Base-by-base conservation (phyloP, 176 grass and related monocot genomes). In the Hyparrhenia diplandra region DNA sequence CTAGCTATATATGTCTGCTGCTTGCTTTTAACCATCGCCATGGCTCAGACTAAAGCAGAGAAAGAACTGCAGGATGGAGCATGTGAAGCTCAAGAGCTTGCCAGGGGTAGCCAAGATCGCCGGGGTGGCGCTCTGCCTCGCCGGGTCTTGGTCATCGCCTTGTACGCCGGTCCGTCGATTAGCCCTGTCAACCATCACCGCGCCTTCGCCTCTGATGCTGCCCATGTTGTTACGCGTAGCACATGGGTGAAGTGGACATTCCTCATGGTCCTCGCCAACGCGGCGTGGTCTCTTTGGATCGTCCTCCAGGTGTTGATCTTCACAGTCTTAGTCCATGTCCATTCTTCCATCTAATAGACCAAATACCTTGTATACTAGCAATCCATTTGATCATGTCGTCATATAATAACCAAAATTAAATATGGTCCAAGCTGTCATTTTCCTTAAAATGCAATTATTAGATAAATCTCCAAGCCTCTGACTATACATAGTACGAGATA, bases 231-330 rank as follows among this genome's bases (percentile, higher is more conserved):
- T 25, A 62, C 57, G 8, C 17, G 64, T 3, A 32, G 30, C 17
- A 7, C 64, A 1, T 92, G 87, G 93, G 70, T 88, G 45, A 81
- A 81, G 77, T 88, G 88, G 16, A 86, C 85, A 2, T 92, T 96
- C 25, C 71, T 96, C 4, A 70, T 96, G 23, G 45, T 96, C 28
- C 30, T 88, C 20, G 73, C 82, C n/a, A 88, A 83, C 57, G 8
- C 55, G 10, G 52, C 76, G 6, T 96, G 80, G 76, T 90, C 88
- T 1, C 5, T 96, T 8, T 96, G 85, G 93, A 72, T 96, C 43
- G 83, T 96, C 5, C 67, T 90, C 2, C 93, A 92, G 93, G 85
- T 46, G n/a, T n/a, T n/a, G n/a, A n/a, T n/a, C n/a, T n/a, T n/a
- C n/a, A n/a, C n/a, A n/a, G n/a, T n/a, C n/a, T n/a, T n/a, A n/a